These are phyloP conservation scores for Talaromyces sp. DNA, from an alignment of 2,329 filamentous ascomycete genomes.

Conservation along the genomic window DNA sequence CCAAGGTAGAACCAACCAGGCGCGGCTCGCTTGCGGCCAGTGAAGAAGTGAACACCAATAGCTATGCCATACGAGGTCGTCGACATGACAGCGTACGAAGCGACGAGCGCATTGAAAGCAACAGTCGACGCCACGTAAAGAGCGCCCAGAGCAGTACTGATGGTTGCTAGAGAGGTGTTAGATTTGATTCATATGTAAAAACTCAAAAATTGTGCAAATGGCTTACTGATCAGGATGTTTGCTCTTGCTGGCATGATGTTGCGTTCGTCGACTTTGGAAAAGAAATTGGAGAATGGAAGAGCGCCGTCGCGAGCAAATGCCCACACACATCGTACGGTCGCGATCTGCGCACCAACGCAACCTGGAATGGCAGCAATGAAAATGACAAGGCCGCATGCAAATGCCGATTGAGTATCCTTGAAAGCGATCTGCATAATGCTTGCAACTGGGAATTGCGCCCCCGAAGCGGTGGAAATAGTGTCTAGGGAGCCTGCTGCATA, in stretches of 20 bases:
- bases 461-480: constrained; percentile 3
- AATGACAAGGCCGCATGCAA: constrained; percentile 8
- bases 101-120: constrained; percentile 10
- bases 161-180: neutral
- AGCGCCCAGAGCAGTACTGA: constrained; percentile 8
- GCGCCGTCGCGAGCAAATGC: constrained; percentile 11
- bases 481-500: constrained; percentile 8
- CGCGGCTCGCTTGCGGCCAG: constrained; percentile 6
- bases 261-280: constrained; percentile 10
- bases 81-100: constrained; percentile 11
- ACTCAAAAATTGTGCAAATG: no score
- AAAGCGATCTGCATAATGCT: constrained; percentile 8
- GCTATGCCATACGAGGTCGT: constrained; percentile 8
- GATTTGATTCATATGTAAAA: neutral
- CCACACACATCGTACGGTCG: constrained; percentile 8
- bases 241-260: constrained; percentile 10
- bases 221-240: constrained; percentile 10
- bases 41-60: constrained; percentile 10
- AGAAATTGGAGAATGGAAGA: constrained; percentile 9
- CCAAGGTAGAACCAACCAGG: constrained; percentile 11
- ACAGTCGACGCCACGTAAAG: constrained; percentile 9
- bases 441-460: constrained; percentile 6
- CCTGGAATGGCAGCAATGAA: constrained; percentile 8
- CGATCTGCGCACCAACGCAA: constrained; percentile 6
- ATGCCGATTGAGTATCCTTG: constrained; percentile 1